A percentile compares a stretch with the other conserved stretches of the same genome.
Evolutionary conservation across 129 eudicot species (phyloP).

Genomic region (Apium graveolens): DNA sequence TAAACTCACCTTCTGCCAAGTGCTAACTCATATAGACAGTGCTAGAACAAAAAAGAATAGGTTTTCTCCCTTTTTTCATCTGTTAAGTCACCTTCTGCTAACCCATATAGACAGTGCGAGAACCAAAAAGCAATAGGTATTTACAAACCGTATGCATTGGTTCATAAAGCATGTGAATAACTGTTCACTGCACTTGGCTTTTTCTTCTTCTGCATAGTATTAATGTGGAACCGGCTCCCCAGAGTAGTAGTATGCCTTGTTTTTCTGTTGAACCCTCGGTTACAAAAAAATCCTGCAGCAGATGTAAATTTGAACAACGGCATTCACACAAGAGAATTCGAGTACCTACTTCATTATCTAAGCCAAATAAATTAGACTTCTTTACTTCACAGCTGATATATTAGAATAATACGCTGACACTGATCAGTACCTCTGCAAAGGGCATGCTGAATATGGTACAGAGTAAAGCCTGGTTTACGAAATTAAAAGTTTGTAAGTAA

Average conservation of each 20-base stretch:
- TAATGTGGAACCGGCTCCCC: not conserved
- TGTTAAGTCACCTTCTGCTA: not conserved
- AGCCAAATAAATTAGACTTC: not conserved
- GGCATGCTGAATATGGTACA: slow-evolving; percentile 28
- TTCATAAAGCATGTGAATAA: not conserved
- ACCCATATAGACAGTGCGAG: not conserved
- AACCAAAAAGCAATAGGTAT: not conserved
- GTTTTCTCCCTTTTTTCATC: too few species aligned
- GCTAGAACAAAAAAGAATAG: too few species aligned
- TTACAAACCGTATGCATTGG: not conserved
- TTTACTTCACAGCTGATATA: not conserved
- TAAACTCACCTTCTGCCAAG: too few species aligned
- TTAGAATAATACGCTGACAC: not conserved
- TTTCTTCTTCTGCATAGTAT: not conserved
- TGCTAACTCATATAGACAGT: too few species aligned
- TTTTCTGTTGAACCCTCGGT: not conserved
- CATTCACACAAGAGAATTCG: not conserved
- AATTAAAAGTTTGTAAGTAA: slow-evolving; percentile 11
- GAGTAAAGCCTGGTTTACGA: slow-evolving; percentile 23
- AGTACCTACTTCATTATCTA: not conserved
- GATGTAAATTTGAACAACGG: not conserved
- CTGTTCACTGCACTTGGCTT: not conserved
- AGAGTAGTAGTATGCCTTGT: not conserved
- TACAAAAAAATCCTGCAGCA: not conserved
- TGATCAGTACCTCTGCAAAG: slow-evolving; percentile 45